These are phyloP conservation scores for Penstemon newberryi DNA, from an alignment of 257 asterid genomes.

Conservation along the genomic window DNA sequence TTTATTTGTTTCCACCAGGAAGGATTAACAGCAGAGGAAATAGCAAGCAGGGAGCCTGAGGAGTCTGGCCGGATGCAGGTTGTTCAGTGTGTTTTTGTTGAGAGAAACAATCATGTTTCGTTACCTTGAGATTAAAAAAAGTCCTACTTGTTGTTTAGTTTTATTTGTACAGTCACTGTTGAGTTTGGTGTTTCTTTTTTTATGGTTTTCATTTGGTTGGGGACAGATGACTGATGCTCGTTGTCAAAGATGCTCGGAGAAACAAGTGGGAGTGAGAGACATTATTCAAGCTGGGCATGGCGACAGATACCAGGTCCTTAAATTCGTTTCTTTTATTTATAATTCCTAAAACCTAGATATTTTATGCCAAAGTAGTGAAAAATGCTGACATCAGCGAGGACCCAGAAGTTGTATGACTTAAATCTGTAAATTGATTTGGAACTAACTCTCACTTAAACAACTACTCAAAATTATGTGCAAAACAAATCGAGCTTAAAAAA, in stretches of 20 bases:
- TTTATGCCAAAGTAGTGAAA: neutral
- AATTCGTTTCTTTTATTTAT: neutral
- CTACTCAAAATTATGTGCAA: no score
- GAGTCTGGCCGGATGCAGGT: constrained; percentile 70
- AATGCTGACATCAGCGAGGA: neutral
- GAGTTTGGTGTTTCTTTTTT: neutral
- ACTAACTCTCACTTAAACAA: neutral
- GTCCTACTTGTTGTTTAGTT: neutral
- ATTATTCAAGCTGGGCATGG: constrained; percentile 74
- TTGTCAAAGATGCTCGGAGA: constrained; percentile 70
- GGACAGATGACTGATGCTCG: constrained; percentile 88
- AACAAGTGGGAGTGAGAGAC: constrained; percentile 64
- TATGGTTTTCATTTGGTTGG: constrained; percentile 17
- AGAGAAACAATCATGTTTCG: constrained; percentile 18
- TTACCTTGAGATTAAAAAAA: neutral
- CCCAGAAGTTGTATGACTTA: no score
- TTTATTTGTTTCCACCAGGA: constrained; percentile 48
- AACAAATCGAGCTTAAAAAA: no score
- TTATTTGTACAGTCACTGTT: neutral
- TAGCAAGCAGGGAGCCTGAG: constrained; percentile 71
- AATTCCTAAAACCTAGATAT: neutral
- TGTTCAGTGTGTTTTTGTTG: constrained; percentile 14
- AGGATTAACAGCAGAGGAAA: constrained; percentile 88
- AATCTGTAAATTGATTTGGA: neutral
- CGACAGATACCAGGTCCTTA: constrained; percentile 72